These are phyloP conservation scores for Fusarium sp. DNA, from an alignment of 2,329 filamentous ascomycete genomes.

Conservation along the genomic window DNA sequence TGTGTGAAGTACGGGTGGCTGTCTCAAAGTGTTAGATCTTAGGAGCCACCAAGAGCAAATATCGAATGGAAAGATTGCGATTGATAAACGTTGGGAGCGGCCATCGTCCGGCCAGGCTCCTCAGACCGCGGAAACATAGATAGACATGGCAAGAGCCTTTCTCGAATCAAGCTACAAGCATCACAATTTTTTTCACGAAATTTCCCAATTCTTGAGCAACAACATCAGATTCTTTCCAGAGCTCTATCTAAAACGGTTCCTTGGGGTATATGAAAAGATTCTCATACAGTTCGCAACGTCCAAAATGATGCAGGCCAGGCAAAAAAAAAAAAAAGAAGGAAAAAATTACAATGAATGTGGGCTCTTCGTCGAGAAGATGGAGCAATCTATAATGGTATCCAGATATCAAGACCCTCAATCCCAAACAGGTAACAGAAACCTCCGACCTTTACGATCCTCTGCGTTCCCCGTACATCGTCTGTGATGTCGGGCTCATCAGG, in stretches of 20 bases:
- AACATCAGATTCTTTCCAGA: conserved; percentile 16
- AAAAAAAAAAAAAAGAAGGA: no score
- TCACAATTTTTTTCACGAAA: neutral
- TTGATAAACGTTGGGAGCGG: no score
- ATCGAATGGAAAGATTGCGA: neutral
- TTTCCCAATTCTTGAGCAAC: conserved; percentile 6
- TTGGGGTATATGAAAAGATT: conserved; percentile 46
- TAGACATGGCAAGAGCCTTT: neutral
- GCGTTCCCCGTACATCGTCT: conserved; percentile 44
- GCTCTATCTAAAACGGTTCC: conserved; percentile 32
- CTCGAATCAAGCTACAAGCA: neutral
- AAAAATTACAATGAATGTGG: conserved; percentile 40
- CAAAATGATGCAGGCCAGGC: conserved; percentile 16
- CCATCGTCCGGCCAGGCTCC: neutral
- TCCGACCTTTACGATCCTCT: conserved; percentile 35
- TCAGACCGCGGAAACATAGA: neutral
- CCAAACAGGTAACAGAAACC: conserved; percentile 21
- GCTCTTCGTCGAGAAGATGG: conserved; percentile 55
- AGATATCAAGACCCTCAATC: conserved; percentile 11
- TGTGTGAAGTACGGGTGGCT: conserved; percentile 13
- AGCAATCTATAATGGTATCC: conserved; percentile 50
- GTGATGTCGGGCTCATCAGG: conserved; percentile 40
- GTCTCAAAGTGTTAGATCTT: neutral
- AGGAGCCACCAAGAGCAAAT: neutral
- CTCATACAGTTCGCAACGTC: conserved; percentile 32